A percentile compares a stretch with the other conserved stretches of the same genome.
Conservation (phyloP, 2,329 filamentous ascomycete genomes). For the Tolypocladium ophioglossoides region DNA sequence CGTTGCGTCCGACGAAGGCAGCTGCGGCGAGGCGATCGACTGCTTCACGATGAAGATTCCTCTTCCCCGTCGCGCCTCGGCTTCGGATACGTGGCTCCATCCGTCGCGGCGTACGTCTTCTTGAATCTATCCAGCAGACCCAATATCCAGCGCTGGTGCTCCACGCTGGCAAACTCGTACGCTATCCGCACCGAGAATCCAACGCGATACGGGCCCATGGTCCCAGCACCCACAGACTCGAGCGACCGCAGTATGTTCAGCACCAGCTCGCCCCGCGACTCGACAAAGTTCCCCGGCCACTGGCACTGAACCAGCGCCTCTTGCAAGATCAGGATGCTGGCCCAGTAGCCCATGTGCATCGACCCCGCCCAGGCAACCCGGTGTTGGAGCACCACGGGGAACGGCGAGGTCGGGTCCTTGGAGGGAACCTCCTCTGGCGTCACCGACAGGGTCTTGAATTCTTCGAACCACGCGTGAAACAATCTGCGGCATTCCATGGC, state of each 20-base stretch:
- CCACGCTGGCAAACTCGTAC: slow-evolving; percentile 25
- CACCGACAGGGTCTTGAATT: slow-evolving; percentile 12
- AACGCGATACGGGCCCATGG: slow-evolving; percentile 27
- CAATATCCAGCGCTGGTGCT: slow-evolving; percentile 23
- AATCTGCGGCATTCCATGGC: slow-evolving; percentile 17
- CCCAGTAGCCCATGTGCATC: slow-evolving; percentile 26
- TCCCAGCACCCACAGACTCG: slow-evolving; percentile 24
- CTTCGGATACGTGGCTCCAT: slow-evolving; percentile 15
- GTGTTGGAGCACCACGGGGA: slow-evolving; percentile 20
- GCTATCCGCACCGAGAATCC: slow-evolving; percentile 25
- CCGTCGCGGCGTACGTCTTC: slow-evolving; percentile 22
- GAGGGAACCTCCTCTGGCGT: slow-evolving; percentile 17
- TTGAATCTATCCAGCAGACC: slow-evolving; percentile 18
- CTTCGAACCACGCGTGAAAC: slow-evolving; percentile 21
- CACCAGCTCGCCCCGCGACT: slow-evolving; percentile 15
- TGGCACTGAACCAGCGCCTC: slow-evolving; percentile 23
- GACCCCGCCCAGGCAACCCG: slow-evolving; percentile 21
- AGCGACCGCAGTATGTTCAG: slow-evolving; percentile 24
- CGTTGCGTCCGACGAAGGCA: neutral
- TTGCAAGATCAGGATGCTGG: slow-evolving; percentile 28
- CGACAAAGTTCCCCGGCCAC: slow-evolving; percentile 13
- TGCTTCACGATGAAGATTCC: neutral
- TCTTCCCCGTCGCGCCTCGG: slow-evolving; percentile 10
- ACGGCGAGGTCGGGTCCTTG: slow-evolving; percentile 19
- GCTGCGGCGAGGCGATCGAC: neutral